Evolutionary conservation across 2,329 filamentous ascomycete genomes (phyloP), one percentile per base, ranked within the genome.

Genomic region (Parafenestella ontariensis): DNA sequence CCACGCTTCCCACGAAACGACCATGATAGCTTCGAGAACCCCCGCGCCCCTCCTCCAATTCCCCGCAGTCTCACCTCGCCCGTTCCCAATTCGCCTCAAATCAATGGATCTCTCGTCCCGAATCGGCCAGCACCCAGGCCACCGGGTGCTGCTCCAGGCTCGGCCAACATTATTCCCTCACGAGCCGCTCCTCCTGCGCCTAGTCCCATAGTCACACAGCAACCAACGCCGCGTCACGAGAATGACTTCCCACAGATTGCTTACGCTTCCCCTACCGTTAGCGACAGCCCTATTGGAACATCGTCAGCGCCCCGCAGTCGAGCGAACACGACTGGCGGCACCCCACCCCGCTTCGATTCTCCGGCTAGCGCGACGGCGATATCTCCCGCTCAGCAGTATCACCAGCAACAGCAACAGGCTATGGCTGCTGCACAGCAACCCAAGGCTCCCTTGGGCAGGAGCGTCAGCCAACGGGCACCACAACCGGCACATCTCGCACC

Each of bases 21-120:
- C 79, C 89, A 92, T 83, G 90, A 91, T 73, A 98, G 92, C 81
- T 99, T 98, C 77, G 95, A 98, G 79, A 98, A 99, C 72, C 95
- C 95, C 44, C 87, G 95, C 71, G 91, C 94, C 17, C 91, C 95
- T 34, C 95, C 95, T 60, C 95, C 94, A 10, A 90, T 97, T 56
- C 93, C 94, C 21, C 72, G 73, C 48, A 73, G 67, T 48, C 55
- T 70, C 49, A 73, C 73, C 18, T 72, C 72, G 45, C 70, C 73
- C 20, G 81, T 81, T 44, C 78, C 76, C 34, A 71, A 67, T 55
- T 76, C 72, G 46, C 73, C 76, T 49, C 74, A 76, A 54, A 51
- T 72, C 54, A 75, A 78, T 73, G 66, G 84, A 47, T 77, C 76
- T 58, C 80, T 92, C 68, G 83, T 96, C 71, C 93, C 95, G 45